Evolutionary conservation across 106 monocot genomes (phyloP), one percentile per base, ranked within the genome.

Genomic region (Apostasia ramifera): DNA sequence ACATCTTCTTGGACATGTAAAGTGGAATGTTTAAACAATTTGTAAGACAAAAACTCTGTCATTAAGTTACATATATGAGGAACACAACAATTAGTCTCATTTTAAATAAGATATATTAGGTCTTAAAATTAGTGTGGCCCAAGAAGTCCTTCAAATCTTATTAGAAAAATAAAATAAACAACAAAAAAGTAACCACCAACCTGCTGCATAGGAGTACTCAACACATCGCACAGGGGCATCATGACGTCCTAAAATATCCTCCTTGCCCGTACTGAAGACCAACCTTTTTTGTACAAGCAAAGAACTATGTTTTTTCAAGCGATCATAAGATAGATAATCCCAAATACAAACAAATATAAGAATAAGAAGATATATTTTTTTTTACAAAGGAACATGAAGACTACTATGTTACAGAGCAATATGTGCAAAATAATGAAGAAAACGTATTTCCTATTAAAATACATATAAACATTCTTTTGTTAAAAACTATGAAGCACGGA

Each of bases 191-290:
- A 58, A 12, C 57, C 68, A 80, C 69, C 61, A 78, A 97, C 95
- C 95, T 85, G 92, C 72, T 50, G 97, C 83, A 85, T 92, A 92
- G 40, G 97, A 97, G 73, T 97, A 97, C 60, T 97, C 97, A 53
- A 97, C 73, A 77, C 97, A 97, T 37, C 97, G 97, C 10, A 97
- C 92, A 66, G 92, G 87, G 80, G 82, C 92, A 75, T 85, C 89
- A 81, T 97, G 97, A 2, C 77, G 74, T 50, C 97, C 97, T 66
- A 97, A 73, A 67, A 87, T 78, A 79, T 97, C 97, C 58, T 97
- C 92, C 77, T 97, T 92, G 59, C 83, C 89, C 42, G 97, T 73
- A 80, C 74, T 83, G 58, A 97, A 97, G 59, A 83, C 89, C 48
- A 71, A 81, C 75, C 97, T 97, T 46, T 47, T 71, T 47, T 45